Base-by-base conservation (phyloP, 2,329 filamentous ascomycete species). In the Fusarium cicatricum region DNA sequence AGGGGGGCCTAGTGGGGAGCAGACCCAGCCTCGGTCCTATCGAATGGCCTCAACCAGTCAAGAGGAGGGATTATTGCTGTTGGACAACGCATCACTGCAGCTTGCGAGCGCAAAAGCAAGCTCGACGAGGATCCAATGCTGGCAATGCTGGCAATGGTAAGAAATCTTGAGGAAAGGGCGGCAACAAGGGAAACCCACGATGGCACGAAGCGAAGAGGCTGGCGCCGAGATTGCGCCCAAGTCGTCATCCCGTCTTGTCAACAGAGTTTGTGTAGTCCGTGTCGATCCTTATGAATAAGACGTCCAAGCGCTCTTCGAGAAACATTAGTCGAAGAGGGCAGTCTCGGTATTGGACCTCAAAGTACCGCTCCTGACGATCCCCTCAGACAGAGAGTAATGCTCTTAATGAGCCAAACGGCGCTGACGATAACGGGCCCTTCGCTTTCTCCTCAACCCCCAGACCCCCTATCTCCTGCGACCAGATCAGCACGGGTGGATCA, bases 71-170 rank as follows among this genome's bases (percentile, higher is more conserved):
- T 74, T 55, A 74, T 73, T 73, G 73, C 72, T 80, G 79, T 75
- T 77, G 70, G 70, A 75, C 77, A 79, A 73, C 77, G 67, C 76
- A 78, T 72, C 75, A 72, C 57, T 77, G 76, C 77, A 77, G 71
- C 54, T 60, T 51, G 50, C 59, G 65, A 66, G 60, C 60, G 60
- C 60, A 64, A 68, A 68, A 67, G 43, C 54, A 66, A 66, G 64
- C 53, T 56, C 39, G 23, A 40, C 26, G 61, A 52, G 55, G 37
- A 53, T 52, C 32, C 38, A 41, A 50, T n/a, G n/a, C n/a, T n/a
- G n/a, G n/a, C n/a, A n/a, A n/a, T n/a, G n/a, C n/a, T n/a, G n/a
- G n/a, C n/a, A n/a, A n/a, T n/a, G 52, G 32, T 47, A 53, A 38
- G 8, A 58, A 45, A 52, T 53, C 28, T 45, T 11, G 49, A 52